Base-by-base conservation (phyloP, 805 yeast species). In the Wickerhamiella dianesei region DNA sequence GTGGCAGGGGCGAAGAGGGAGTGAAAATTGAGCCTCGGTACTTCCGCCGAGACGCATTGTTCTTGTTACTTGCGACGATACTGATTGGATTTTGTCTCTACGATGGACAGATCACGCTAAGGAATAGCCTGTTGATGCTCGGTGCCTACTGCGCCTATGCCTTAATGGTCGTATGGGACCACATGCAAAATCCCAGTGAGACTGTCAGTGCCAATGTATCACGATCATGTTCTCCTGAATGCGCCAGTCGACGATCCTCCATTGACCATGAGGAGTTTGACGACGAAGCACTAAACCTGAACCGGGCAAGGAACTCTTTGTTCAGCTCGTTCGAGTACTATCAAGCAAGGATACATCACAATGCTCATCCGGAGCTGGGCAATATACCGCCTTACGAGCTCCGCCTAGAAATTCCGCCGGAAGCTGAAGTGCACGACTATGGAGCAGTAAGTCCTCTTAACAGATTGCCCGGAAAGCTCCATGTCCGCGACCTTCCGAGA, bases 71-170 rank as follows among this genome's bases (percentile, higher is more conserved):
- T 0, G 67, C 85, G 18, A 65, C 78, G 0, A 39, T 70, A 0
- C 53, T 80, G 5, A 62, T 82, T 0, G 56, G 79, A n/a, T 51
- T 62, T n/a, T 70, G 79, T 43, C 61, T 82, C 5, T 53, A 66
- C 1, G 80, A 75, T 59, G 82, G 82, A 1, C 61, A 63, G 9
- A 64, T 92, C 19, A 68, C 69, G 39, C 56, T 73, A 13, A 57
- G 68, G 61, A 82, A 79, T 54, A 80, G 94, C 48, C 44, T 73
- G 0, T 49, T 70, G 6, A 72, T 88, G 74, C 65, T 82, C 6
- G 48, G 60, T 0, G 58, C 77, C 4, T 87, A 88, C 59, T 50
- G 73, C 1, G 48, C 59, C 0, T 88, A 85, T 56, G 84, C 84
- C 2, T 47, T 64, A 62, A 50, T 79, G 61, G 65, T 70, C 19